Evolutionary conservation across 352 stramenopile genomes (phyloP).

Genomic region (Globisporangium barbulae): DNA sequence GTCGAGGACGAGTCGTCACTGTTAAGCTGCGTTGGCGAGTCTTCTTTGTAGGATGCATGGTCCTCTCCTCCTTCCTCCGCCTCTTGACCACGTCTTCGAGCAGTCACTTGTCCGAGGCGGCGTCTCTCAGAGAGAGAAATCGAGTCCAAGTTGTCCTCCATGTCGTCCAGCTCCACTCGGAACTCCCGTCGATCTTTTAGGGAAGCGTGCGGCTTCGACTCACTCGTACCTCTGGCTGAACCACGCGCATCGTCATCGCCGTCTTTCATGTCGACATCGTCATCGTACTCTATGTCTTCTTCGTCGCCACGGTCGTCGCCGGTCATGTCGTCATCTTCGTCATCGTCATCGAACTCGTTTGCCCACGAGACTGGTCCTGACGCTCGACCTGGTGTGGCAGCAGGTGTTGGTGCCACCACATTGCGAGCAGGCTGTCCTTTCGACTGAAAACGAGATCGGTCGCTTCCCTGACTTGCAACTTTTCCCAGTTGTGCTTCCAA

Average conservation of each 20-base stretch:
- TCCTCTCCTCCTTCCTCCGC: conserved; percentile 25
- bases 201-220: conserved; percentile 7
- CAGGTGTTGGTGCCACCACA: conserved; percentile 2
- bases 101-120: conserved; percentile 29
- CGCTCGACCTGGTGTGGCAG: conserved; percentile 11
- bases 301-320: conserved; percentile 36
- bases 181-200: conserved; percentile 39
- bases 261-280: conserved; percentile 56
- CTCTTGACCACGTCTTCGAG: conserved; percentile 19
- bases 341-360: conserved; percentile 67
- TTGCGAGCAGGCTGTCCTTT: background rate
- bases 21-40: conserved; percentile 43
- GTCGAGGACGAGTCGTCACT: conserved; percentile 65
- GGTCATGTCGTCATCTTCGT: conserved; percentile 63
- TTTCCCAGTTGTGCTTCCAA: conserved; percentile 59
- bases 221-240: conserved; percentile 15
- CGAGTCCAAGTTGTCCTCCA: conserved; percentile 40
- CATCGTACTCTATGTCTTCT: conserved; percentile 33
- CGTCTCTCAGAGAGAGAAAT: conserved; percentile 38
- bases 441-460: conserved; percentile 1
- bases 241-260: conserved; percentile 30
- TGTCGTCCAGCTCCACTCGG: conserved; percentile 49
- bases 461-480: conserved; percentile 21
- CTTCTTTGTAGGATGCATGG: conserved; percentile 22
- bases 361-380: conserved; percentile 52